Base-by-base conservation (phyloP, 164 flowering plant genomes). In the Magnolia kwangsiensis region DNA sequence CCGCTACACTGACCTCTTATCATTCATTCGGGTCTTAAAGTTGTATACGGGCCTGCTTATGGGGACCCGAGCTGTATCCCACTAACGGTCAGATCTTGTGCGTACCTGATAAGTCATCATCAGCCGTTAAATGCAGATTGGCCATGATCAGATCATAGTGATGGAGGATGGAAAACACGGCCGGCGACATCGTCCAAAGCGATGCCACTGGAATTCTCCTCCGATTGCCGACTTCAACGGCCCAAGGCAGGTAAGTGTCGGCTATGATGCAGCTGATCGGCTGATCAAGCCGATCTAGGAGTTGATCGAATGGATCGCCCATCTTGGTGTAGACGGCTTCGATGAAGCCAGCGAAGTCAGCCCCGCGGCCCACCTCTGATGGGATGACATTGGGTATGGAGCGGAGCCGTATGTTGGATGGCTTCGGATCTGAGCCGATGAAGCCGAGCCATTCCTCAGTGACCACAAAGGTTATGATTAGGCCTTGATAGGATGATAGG, bases 311-410 rank as follows among this genome's bases (percentile, higher is more conserved):
- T 4, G 95, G 92, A 31, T 49, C 89, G 50, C 79, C 90, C 86
- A 94, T 72, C 78, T 85, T 85, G 0, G 90, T 89, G 69, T 2
- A 10, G 0, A 84, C 88, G 8, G 96, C 95, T 21, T 86, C 78
- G 0, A 87, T 0, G 77, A 94, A 94, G 13, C 86, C 88, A 1
- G 70, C 8, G n/a, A 83, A 76, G 79, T 90, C 86, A 3, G 50
- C 63, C 45, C 75, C 90, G 1, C 97, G 90, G 13, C 14, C 84
- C n/a, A 65, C 75, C 85, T 91, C 96, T 0, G 94, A 91, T 1
- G 97, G 96, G 61, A 90, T 78, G 24, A 94, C 93, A 72, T 92
- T 92, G 0, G 98, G 98, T n/a, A 95, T 73, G 8, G 92, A 68
- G 23, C 76, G 81, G 72, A 89, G 82, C 16, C 82, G 83, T 14